Conservation (phyloP, 78 protist species). For the Pelomyxa schiedti region DNA sequence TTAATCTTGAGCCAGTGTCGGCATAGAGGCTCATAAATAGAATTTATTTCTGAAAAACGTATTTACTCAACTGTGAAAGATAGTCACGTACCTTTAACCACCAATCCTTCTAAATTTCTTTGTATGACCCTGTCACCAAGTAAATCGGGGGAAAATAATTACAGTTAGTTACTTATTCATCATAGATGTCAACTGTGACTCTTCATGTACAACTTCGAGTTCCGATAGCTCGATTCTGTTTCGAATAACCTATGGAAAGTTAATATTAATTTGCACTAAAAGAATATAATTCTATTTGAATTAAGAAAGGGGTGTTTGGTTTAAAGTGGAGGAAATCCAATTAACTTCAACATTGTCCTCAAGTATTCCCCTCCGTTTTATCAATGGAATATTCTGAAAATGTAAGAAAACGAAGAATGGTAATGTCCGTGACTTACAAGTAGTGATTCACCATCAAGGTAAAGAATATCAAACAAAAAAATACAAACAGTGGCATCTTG, state of each 20-base stretch:
- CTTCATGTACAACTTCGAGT: not conserved
- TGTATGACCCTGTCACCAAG: conserved; percentile 25
- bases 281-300: too few species aligned
- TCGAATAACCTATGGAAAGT: too few species aligned
- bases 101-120: conserved; percentile 70
- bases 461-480: conserved; percentile 71
- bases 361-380: conserved; percentile 49
- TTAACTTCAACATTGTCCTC: conserved; percentile 19
- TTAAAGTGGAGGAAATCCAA: too few species aligned
- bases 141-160: too few species aligned
- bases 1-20: conserved; percentile 81
- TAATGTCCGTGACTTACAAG: not conserved
- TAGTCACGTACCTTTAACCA: conserved; percentile 58
- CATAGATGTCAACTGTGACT: not conserved
- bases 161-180: too few species aligned
- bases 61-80: not conserved
- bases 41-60: not conserved
- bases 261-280: too few species aligned
- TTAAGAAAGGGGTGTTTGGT: too few species aligned
- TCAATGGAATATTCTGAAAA: conserved; percentile 33
- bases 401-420: not conserved
- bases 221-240: conserved; percentile 51
- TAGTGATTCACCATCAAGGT: conserved; percentile 44
- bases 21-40: conserved; percentile 60
- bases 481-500: conserved; percentile 48